Evolutionary conservation across 2,329 filamentous ascomycete genomes (phyloP).

Genomic region (Aspergillus tanneri): DNA sequence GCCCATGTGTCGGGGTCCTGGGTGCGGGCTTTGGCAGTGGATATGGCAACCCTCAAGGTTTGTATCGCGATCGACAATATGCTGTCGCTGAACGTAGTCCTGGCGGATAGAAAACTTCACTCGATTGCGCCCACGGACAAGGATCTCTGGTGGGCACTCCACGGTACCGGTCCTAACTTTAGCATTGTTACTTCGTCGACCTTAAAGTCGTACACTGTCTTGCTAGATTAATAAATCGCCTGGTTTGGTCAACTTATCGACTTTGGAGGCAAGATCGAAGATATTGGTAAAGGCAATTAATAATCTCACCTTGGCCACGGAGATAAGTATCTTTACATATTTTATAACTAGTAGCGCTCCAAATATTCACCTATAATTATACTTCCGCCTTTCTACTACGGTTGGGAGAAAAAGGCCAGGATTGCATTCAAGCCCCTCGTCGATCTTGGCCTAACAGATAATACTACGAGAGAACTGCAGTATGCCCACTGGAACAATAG

Average conservation of each 20-base stretch:
- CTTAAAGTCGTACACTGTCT: slow-evolving; percentile 3
- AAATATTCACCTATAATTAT: not conserved
- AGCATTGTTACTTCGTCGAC: slow-evolving; percentile 7
- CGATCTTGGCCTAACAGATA: not conserved
- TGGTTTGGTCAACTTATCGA: slow-evolving; percentile 4
- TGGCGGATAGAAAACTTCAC: slow-evolving; percentile 2
- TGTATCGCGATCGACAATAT: slow-evolving; percentile 4
- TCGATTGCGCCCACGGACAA: slow-evolving; percentile 1
- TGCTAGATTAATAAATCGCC: not conserved
- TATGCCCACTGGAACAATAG: slow-evolving; percentile 6
- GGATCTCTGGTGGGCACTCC: slow-evolving; percentile 11
- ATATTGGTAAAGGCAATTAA: not conserved
- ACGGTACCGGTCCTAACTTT: slow-evolving; percentile 8
- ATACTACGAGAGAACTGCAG: not conserved
- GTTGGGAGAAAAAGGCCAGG: not conserved
- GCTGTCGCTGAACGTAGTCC: not conserved
- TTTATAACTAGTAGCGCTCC: not conserved
- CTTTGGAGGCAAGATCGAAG: not conserved
- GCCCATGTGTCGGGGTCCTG: slow-evolving; percentile 2
- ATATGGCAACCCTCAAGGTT: not conserved
- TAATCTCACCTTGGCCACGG: not conserved
- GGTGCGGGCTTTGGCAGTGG: slow-evolving; percentile 2
- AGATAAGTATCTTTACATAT: not conserved
- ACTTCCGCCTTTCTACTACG: slow-evolving; percentile 4
- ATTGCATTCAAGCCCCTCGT: slow-evolving; percentile 3